Percentiles rank a stretch among this genome's conserved stretches.
Conservation (phyloP, 2,329 filamentous ascomycete genomes). For the Capronia epimyces region DNA sequence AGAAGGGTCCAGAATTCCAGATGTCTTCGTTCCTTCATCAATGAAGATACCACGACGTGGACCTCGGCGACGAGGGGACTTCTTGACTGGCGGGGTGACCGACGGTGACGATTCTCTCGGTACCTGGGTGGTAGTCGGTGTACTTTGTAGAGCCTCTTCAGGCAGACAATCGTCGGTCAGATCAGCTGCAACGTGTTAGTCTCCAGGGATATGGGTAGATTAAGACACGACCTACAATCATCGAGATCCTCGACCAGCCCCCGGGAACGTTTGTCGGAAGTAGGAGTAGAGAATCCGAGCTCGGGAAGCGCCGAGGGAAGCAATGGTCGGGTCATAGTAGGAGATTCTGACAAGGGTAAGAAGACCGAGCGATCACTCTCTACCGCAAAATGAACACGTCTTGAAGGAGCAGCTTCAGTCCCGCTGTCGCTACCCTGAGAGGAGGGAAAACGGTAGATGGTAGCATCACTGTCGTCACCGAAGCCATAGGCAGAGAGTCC, state of each 20-base stretch:
- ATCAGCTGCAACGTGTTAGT: slow-evolving; percentile 27
- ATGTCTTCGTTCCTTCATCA: slow-evolving; percentile 45
- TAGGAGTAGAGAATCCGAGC: slow-evolving; percentile 2
- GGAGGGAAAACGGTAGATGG: slow-evolving; percentile 27
- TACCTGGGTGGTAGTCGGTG: slow-evolving; percentile 47
- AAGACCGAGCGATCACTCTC: slow-evolving; percentile 18
- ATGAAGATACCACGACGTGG: slow-evolving; percentile 46
- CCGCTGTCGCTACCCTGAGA: slow-evolving; percentile 31
- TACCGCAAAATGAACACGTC: slow-evolving; percentile 65
- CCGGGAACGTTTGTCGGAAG: slow-evolving; percentile 6
- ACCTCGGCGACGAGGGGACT: slow-evolving; percentile 41
- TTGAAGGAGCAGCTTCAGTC: slow-evolving; percentile 38
- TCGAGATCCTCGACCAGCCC: slow-evolving; percentile 19
- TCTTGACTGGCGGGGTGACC: slow-evolving; percentile 20
- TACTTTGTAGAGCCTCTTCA: slow-evolving; percentile 55
- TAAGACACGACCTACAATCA: slow-evolving; percentile 25
- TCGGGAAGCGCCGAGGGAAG: slow-evolving; percentile 28
- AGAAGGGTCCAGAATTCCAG: slow-evolving; percentile 44
- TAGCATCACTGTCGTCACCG: slow-evolving; percentile 33
- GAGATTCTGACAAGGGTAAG: slow-evolving; percentile 25
- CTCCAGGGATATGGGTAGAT: slow-evolving; percentile 8
- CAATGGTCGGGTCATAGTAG: slow-evolving; percentile 28
- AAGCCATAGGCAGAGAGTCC: slow-evolving; percentile 30
- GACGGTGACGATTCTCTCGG: slow-evolving; percentile 12
- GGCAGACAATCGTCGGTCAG: slow-evolving; percentile 26